A percentile compares a stretch with the other conserved stretches of the same genome.
Conservation (phyloP, 805 yeast species). For the Candida xiaguanensis region DNA sequence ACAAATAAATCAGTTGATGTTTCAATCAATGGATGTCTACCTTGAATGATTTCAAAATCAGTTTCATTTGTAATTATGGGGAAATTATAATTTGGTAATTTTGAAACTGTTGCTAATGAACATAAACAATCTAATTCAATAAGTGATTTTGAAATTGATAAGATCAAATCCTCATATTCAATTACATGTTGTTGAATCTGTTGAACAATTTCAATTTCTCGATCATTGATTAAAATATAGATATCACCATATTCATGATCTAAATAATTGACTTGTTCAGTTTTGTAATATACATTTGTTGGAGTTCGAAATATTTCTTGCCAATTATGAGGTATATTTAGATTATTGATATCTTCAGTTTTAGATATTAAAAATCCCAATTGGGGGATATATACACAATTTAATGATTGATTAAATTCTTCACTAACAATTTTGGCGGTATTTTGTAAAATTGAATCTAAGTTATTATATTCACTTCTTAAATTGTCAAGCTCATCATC, state of each 20-base stretch:
- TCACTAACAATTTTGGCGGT: conserved; percentile 2
- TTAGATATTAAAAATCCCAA: conserved; percentile 10
- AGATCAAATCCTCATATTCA: conserved; percentile 1
- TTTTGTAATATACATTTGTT: conserved; percentile 8
- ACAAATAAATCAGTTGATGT: conserved; percentile 33
- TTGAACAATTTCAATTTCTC: conserved; percentile 10
- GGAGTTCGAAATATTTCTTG: conserved; percentile 7
- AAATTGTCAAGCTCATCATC: conserved; percentile 9
- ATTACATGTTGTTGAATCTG: conserved; percentile 7
- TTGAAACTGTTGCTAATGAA: conserved; percentile 7
- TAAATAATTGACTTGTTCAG: not conserved
- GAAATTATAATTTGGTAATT: conserved; percentile 1
- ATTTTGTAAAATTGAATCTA: conserved; percentile 6
- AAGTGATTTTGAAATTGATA: not conserved
- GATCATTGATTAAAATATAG: conserved; percentile 7
- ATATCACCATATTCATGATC: conserved; percentile 10
- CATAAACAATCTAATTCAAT: conserved; percentile 9
- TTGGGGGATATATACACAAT: conserved; percentile 9
- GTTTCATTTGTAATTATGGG: conserved; percentile 2
- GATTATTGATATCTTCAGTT: conserved; percentile 2
- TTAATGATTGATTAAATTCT: conserved; percentile 1
- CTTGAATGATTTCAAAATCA: conserved; percentile 29
- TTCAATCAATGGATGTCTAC: conserved; percentile 48
- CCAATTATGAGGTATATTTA: conserved; percentile 1
- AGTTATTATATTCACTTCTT: conserved; percentile 6